These are phyloP conservation scores for Balakata baccata DNA, from an alignment of 345 rosid species.

Conservation along the genomic window DNA sequence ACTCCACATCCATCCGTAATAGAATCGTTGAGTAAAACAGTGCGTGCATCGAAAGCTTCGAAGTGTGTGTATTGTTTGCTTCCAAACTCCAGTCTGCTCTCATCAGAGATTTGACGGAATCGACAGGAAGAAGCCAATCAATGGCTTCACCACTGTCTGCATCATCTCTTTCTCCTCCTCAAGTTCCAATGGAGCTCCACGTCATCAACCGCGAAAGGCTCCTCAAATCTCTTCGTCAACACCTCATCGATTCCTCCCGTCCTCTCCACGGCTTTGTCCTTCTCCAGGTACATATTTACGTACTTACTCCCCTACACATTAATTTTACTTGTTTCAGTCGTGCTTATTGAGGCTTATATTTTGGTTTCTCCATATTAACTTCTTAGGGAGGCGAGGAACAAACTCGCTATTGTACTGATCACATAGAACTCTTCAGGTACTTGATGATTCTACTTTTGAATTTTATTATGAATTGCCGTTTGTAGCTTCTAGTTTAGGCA, in stretches of 20 bases:
- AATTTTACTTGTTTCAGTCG: background rate
- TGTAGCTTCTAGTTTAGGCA: constrained; percentile 2
- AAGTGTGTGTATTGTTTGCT: no score
- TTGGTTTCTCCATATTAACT: background rate
- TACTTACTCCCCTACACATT: background rate
- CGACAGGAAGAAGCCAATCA: constrained; percentile 17
- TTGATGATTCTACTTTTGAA: background rate
- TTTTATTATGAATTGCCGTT: background rate
- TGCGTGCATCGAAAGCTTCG: no score
- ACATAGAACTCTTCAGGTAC: constrained; percentile 83
- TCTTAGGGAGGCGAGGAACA: constrained; percentile 82
- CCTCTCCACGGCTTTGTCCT: constrained; percentile 68
- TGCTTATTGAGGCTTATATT: background rate
- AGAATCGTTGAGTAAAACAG: no score
- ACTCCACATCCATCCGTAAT: constrained; percentile 50
- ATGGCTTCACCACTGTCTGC: constrained; percentile 43
- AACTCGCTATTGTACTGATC: constrained; percentile 86
- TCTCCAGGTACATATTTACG: constrained; percentile 49
- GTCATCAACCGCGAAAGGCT: constrained; percentile 62
- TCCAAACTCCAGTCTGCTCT: no score
- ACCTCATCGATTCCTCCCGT: constrained; percentile 45
- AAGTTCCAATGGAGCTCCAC: constrained; percentile 70
- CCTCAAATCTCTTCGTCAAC: constrained; percentile 45
- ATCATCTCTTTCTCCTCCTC: constrained; percentile 61
- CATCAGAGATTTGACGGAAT: background rate